Conservation (phyloP, 805 yeast species). For the Lachancea kluyveri region DNA sequence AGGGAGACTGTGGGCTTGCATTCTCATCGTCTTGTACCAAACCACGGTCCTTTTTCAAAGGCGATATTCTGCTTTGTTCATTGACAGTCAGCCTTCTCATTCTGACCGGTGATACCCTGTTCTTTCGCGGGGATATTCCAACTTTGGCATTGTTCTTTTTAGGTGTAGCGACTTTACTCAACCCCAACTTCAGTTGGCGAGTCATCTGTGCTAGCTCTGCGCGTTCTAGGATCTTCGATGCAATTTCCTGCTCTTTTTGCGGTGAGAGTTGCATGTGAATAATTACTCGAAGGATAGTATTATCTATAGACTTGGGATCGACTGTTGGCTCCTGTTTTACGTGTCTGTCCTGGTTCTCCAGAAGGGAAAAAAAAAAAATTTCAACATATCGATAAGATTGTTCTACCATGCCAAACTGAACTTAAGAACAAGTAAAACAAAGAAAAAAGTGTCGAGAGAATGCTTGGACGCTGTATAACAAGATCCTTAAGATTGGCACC, state of each 20-base stretch:
- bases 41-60: constrained; percentile 4
- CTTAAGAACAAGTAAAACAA: too few relatives aligned
- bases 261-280: constrained; percentile 20
- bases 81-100: constrained; percentile 1
- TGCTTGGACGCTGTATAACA: too few relatives aligned
- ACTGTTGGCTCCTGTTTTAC: too few relatives aligned
- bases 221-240: constrained; percentile 27
- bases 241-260: constrained; percentile 29
- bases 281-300: too few relatives aligned
- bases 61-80: constrained; percentile 5
- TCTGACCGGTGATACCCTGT: constrained; percentile 14
- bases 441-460: too few relatives aligned
- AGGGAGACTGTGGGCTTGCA: constrained; percentile 4
- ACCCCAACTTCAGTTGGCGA: constrained; percentile 28
- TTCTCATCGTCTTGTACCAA: constrained; percentile 1
- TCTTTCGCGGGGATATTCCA: too few relatives aligned
- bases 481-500: too few relatives aligned
- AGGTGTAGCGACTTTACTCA: constrained; percentile 25
- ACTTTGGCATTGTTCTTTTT: constrained; percentile 8
- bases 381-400: too few relatives aligned
- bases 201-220: constrained; percentile 33
- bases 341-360: too few relatives aligned
- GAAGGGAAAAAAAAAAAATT: too few relatives aligned
- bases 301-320: too few relatives aligned
- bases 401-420: too few relatives aligned